phyloP scores from a whole-genome alignment of 192 early-diverging fungal genomes.

The Dissophora ornata region DNA sequence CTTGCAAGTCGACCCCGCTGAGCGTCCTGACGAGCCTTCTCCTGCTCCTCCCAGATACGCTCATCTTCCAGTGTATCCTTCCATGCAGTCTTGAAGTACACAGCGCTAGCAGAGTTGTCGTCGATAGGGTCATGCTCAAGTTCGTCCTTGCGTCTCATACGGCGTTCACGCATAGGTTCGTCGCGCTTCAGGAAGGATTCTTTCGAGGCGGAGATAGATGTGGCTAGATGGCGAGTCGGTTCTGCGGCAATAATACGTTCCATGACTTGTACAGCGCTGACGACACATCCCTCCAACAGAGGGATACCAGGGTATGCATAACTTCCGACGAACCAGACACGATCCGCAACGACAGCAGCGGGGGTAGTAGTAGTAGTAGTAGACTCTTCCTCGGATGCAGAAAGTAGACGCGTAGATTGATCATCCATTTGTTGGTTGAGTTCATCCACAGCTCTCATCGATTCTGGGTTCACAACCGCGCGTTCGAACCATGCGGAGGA shows the following conservation, averaged over 20 bases:
- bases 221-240: conserved; percentile 10
- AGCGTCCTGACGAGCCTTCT: conserved; percentile 11
- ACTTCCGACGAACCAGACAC: conserved; percentile 68
- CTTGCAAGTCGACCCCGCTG: background rate
- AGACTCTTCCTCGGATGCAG: background rate
- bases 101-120: conserved; percentile 13
- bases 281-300: conserved; percentile 71
- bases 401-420: conserved; percentile 20
- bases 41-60: conserved; percentile 43
- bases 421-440: conserved; percentile 53
- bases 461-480: conserved; percentile 66
- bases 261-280: conserved; percentile 64
- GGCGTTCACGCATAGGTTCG: conserved; percentile 43
- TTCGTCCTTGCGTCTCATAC: conserved; percentile 18
- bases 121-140: background rate
- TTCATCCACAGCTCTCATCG: conserved; percentile 60
- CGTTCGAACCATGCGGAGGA: conserved; percentile 64
- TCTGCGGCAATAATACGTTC: conserved; percentile 49
- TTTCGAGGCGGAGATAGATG: conserved; percentile 9
- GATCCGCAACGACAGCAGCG: no score
- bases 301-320: conserved; percentile 72
- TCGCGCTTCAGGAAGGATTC: conserved; percentile 44
- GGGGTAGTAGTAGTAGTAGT: conserved; percentile 24
- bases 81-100: conserved; percentile 41
- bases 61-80: conserved; percentile 50